phyloP scores from a whole-genome alignment of 148 eudicot species.

The Rheum nobile region DNA sequence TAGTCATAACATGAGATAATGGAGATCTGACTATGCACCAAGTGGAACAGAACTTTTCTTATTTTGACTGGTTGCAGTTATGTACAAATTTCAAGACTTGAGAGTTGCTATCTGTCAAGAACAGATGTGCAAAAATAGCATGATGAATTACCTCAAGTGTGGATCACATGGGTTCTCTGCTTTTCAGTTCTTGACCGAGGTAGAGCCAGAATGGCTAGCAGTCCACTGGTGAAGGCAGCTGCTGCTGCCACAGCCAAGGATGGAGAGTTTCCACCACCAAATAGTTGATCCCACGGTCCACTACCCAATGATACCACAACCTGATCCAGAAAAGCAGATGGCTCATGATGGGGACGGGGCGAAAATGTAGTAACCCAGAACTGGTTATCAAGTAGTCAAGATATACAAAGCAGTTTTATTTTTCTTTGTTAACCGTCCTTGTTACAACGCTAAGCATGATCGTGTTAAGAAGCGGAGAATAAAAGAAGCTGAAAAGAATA shows the following conservation, averaged over 20 bases:
- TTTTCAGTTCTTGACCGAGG: constrained; percentile 16
- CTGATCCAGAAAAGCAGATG: constrained; percentile 22
- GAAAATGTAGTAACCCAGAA: neutral
- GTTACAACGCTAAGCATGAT: too few relatives aligned
- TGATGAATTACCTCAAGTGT: constrained; percentile 8
- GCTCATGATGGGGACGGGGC: neutral
- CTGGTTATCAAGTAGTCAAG: too few relatives aligned
- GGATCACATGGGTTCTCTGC: constrained; percentile 12
- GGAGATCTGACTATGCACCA: neutral
- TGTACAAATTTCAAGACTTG: constrained; percentile 3
- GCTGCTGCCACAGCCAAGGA: constrained; percentile 63
- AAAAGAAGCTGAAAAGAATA: neutral
- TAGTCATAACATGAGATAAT: neutral
- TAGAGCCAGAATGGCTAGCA: constrained; percentile 43
- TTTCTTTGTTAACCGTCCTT: too few relatives aligned
- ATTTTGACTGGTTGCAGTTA: neutral
- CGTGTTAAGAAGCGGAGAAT: too few relatives aligned
- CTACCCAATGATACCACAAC: constrained; percentile 81
- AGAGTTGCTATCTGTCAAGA: constrained; percentile 1
- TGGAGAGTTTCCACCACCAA: constrained; percentile 89
- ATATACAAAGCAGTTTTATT: too few relatives aligned
- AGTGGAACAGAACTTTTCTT: neutral
- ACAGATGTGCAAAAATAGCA: constrained; percentile 4
- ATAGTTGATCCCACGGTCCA: constrained; percentile 87
- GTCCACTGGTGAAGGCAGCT: constrained; percentile 50